A percentile compares a stretch with the other conserved stretches of the same genome.
Conservation (phyloP, 2,329 filamentous ascomycete genomes). For the Pseudogymnoascus sp. region DNA sequence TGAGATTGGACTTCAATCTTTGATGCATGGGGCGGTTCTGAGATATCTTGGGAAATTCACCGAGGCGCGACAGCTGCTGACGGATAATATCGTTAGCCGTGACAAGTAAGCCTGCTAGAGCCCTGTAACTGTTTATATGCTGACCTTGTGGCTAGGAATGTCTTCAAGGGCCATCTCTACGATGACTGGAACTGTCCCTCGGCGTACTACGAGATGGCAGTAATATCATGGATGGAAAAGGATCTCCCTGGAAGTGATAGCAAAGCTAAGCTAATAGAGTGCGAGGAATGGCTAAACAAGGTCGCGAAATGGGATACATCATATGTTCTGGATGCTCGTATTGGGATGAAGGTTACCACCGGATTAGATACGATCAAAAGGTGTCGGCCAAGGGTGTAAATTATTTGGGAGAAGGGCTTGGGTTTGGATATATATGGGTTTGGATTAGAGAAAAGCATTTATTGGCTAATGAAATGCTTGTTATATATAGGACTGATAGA, state of each 20-base stretch:
- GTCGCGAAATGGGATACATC: conserved; percentile 63
- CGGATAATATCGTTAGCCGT: conserved; percentile 54
- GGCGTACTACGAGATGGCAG: conserved; percentile 80
- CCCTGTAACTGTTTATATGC: neutral
- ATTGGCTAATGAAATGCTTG: neutral
- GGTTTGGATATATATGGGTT: neutral
- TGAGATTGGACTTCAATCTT: conserved; percentile 55
- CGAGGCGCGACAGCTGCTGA: conserved; percentile 58
- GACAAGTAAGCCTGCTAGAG: conserved; percentile 43
- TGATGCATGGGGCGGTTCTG: conserved; percentile 60
- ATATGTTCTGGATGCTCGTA: conserved; percentile 65
- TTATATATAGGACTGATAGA: neutral
- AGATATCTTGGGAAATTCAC: conserved; percentile 54
- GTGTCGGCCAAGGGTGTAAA: conserved; percentile 9
- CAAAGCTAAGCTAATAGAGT: conserved; percentile 47
- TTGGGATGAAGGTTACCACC: conserved; percentile 66
- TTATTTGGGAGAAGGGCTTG: neutral
- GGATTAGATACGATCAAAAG: conserved; percentile 54
- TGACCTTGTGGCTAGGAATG: neutral
- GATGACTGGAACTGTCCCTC: conserved; percentile 68
- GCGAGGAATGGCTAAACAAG: conserved; percentile 57
- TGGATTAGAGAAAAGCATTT: conserved; percentile 5
- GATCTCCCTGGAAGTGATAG: conserved; percentile 27
- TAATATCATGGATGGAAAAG: conserved; percentile 67
- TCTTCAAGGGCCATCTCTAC: conserved; percentile 51